Base-by-base conservation (phyloP, 495 filamentous ascomycete species). In the Achaetomiella virescens region DNA sequence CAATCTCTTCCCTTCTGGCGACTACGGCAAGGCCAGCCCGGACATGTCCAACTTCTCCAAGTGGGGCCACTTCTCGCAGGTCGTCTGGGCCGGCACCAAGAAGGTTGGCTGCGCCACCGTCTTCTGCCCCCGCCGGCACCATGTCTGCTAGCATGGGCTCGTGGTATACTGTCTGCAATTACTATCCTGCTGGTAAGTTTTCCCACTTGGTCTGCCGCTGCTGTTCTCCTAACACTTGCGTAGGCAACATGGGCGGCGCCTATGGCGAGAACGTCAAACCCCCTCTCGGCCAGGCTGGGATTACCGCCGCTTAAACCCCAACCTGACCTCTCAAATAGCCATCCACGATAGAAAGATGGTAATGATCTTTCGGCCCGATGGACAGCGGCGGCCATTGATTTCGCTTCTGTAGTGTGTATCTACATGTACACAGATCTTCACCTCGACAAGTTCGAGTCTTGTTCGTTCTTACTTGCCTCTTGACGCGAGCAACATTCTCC, bases 41-140 rank as follows among this genome's bases (percentile, higher is more conserved):
- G 71, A 80, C 65, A 84, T 84, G 79, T 57, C 64, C 60, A 67
- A 78, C 69, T 89, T 91, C 70, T 74, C 85, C 33, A 52, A 65
- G 31, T 93, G 85, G 83, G 90, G 91, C 54, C 92, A 98, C 70
- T 89, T 89, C 77, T 82, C 87, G n/a, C 90, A 96, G 75, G 77
- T 97, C 22, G 81, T 97, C 36, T 98, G 93, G 93, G 84, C 84
- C 68, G 66, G 36, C 7, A 86, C 87, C 48, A 82, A 71, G 15
- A 64, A 78, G 35, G 76, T 97, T 36, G 93, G 89, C 58, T 98
- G 93, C 70, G 79, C 78, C 48, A 81, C 84, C 29, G 69, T 81
- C 63, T 76, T 75, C 63, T 77, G 76, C 65, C 55, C 66, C 2
- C 46, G n/a, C 72, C 12, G 71, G 81, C 15, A 78, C 81, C 51